A percentile compares a stretch with the other conserved stretches of the same genome.
Evolutionary conservation across 2,329 filamentous ascomycete species (phyloP).

Genomic region (Huntiella decipiens): DNA sequence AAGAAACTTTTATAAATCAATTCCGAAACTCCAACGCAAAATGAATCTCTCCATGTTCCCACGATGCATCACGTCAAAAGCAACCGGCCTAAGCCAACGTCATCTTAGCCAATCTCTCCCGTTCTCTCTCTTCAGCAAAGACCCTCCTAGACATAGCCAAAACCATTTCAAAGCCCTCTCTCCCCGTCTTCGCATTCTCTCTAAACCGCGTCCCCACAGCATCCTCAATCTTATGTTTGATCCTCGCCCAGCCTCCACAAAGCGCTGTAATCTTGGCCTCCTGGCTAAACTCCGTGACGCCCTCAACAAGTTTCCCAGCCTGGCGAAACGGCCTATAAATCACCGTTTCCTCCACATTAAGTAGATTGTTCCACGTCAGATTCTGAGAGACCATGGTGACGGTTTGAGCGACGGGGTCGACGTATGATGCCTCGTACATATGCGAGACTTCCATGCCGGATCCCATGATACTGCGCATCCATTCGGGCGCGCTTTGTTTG

Average conservation of each 20-base stretch:
- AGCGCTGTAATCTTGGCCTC: conserved; percentile 83
- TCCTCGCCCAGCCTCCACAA: conserved; percentile 91
- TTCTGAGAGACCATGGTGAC: conserved; percentile 96
- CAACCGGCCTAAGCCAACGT: background rate
- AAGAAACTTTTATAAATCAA: too few species aligned
- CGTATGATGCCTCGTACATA: conserved; percentile 90
- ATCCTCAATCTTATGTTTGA: conserved; percentile 92
- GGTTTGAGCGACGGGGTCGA: conserved; percentile 63
- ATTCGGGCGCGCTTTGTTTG: conserved; percentile 49
- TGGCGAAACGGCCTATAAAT: conserved; percentile 50
- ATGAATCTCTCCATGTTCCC: background rate
- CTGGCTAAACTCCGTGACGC: conserved; percentile 66
- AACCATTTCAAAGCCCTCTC: conserved; percentile 88
- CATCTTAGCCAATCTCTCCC: conserved; percentile 19
- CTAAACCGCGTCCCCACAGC: conserved; percentile 72
- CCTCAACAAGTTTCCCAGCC: conserved; percentile 18
- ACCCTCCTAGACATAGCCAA: conserved; percentile 82
- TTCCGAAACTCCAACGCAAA: too few species aligned
- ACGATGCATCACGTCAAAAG: too few species aligned
- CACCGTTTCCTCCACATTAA: conserved; percentile 86
- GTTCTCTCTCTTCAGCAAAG: conserved; percentile 73
- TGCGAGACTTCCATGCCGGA: conserved; percentile 56
- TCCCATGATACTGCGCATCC: conserved; percentile 65
- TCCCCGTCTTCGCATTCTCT: conserved; percentile 78
- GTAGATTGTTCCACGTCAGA: conserved; percentile 75